A percentile compares a stretch with the other conserved stretches of the same genome.
Conservation (phyloP, 768 basidiomycete genomes). For the Leccinum truebloodii region DNA sequence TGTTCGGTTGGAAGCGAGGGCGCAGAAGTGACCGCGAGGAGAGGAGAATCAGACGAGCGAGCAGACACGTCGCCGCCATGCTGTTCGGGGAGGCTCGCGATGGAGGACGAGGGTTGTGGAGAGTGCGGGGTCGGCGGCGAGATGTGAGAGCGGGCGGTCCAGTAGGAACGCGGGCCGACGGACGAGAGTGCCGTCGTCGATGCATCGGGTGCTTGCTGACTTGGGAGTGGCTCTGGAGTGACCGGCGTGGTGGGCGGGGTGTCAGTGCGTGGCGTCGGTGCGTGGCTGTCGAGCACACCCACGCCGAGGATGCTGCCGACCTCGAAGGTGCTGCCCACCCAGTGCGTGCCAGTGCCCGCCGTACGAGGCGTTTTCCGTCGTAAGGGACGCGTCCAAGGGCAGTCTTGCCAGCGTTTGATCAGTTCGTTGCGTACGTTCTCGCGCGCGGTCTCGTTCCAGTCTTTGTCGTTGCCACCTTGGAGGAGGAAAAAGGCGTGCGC, state of each 20-base stretch:
- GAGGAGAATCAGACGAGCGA: slow-evolving; percentile 27
- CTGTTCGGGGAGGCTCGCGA: slow-evolving; percentile 15
- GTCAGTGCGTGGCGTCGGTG: slow-evolving; percentile 1
- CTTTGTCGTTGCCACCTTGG: slow-evolving; percentile 61
- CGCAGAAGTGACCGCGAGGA: slow-evolving; percentile 17
- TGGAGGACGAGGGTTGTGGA: slow-evolving; percentile 15
- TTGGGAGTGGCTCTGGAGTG: slow-evolving; percentile 1
- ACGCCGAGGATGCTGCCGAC: slow-evolving; percentile 77
- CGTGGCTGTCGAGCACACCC: slow-evolving; percentile 46
- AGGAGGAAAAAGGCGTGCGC: slow-evolving; percentile 65
- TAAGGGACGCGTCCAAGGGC: slow-evolving; percentile 60
- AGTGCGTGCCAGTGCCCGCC: slow-evolving; percentile 34
- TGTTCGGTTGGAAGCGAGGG: slow-evolving; percentile 12
- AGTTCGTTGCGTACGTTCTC: slow-evolving; percentile 55
- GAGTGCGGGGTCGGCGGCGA: slow-evolving; percentile 15
- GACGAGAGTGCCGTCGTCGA: slow-evolving; percentile 26
- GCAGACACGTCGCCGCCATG: slow-evolving; percentile 13
- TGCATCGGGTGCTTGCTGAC: slow-evolving; percentile 11
- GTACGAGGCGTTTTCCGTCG: slow-evolving; percentile 22
- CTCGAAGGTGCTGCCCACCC: slow-evolving; percentile 78
- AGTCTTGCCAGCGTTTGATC: slow-evolving; percentile 60
- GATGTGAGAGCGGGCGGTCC: slow-evolving; percentile 22
- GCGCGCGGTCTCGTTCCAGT: slow-evolving; percentile 64
- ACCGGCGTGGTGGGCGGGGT: not conserved
- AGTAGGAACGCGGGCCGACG: slow-evolving; percentile 22